Evolutionary conservation across 1,284 basidiomycete species (phyloP), one percentile per base, ranked within the genome.

Genomic region (Leccinum huronense): DNA sequence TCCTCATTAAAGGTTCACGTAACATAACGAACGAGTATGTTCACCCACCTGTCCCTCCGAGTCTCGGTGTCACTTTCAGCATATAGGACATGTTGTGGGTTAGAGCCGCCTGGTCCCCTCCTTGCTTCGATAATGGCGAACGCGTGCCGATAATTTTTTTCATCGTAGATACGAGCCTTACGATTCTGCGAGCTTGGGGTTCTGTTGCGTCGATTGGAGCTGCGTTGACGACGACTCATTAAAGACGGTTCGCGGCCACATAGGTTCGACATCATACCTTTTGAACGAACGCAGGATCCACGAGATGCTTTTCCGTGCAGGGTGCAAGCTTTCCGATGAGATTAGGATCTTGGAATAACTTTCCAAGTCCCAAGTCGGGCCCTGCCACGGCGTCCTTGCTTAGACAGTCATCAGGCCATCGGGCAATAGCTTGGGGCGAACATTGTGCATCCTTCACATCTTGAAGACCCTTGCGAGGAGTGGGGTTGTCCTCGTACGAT

Each of bases 91-190:
- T 98, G 97, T 27, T 94, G 84, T 59, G 90, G 85, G 67, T 87
- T 86, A 59, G 88, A 85, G 5, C 90, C 87, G 56, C 84, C 85
- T 13, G 88, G 88, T 2, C 84, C 86, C 62, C 86, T 88, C 73
- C 88, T 89, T 23, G 86, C 85, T 77, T 98, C 95, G 66, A 98
- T 93, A 72, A 99, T 94, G 64, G 98, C 85, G 80, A 99, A 98
- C 0, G 97, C 97, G 73, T 99, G 97, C 31, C 95, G 86, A 70
- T 97, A 97, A 67, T 97, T 93, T 72, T 93, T 94, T 72, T 97
- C 95, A 65, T 96, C 94, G 63, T 93, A 55, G 14, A 19, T 27
- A 14, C 48, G 33, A 55, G 34, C 73, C 80, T 66, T 64, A 86
- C 85, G 72, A 75, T 59, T 85, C 80, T 16, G 86, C 88, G 58